Conservation (phyloP, 2,329 filamentous ascomycete species). For the Monosporascus sp. region DNA sequence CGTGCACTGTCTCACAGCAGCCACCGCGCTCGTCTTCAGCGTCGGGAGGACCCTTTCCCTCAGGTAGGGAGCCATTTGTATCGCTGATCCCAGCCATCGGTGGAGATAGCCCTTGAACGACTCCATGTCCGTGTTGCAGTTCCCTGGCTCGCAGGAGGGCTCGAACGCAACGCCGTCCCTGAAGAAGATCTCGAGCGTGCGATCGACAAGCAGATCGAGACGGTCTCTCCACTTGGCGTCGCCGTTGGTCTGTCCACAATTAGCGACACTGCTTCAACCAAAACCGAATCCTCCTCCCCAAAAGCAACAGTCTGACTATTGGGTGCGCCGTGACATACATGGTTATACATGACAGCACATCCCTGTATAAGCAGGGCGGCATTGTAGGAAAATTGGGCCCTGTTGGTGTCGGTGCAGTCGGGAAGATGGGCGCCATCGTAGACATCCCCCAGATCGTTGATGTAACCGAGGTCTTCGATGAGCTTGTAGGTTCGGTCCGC, state of each 20-base stretch:
- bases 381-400: constrained; percentile 63
- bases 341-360: constrained; percentile 64
- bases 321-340: constrained; percentile 29
- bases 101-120: constrained; percentile 68
- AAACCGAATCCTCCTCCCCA: too few relatives aligned
- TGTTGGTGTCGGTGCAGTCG: constrained; percentile 57
- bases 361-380: constrained; percentile 58
- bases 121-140: constrained; percentile 66
- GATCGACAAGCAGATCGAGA: constrained; percentile 49
- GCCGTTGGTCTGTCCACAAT: constrained; percentile 40
- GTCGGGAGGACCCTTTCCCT: constrained; percentile 49
- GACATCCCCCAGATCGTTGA: constrained; percentile 58
- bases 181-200: constrained; percentile 47
- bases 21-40: constrained; percentile 51
- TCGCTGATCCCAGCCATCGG: constrained; percentile 57
- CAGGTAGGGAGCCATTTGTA: constrained; percentile 58
- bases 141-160: constrained; percentile 56
- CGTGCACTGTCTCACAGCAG: constrained; percentile 57
- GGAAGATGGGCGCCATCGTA: constrained; percentile 58
- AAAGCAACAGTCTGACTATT: neutral
- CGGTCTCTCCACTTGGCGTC: constrained; percentile 49
- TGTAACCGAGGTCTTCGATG: constrained; percentile 47
- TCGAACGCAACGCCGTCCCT: constrained; percentile 58
- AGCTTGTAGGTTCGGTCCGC: constrained; percentile 60
- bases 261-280: neutral